These are phyloP conservation scores for Pythium apleroticum DNA, from an alignment of 352 stramenopile genomes.

Conservation along the genomic window DNA sequence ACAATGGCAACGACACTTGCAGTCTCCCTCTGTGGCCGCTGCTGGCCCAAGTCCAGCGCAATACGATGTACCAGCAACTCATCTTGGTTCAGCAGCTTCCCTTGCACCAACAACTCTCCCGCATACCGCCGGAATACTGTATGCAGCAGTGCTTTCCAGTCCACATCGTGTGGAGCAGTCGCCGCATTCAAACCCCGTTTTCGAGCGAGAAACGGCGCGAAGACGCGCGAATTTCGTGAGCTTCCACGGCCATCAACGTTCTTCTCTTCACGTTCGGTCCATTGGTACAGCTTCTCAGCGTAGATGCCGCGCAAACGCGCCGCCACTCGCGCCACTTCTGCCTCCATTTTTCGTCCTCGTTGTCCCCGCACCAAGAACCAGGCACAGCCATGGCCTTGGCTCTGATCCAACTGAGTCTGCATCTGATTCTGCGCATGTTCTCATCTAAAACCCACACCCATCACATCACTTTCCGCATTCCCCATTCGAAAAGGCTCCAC, in stretches of 20 bases:
- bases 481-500: not conserved
- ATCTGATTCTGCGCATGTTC: not conserved
- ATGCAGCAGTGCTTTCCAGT: conserved; percentile 19
- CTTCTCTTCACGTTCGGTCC: not conserved
- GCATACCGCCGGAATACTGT: conserved; percentile 36
- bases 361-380: not conserved
- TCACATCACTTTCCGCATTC: conserved; percentile 1
- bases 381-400: not conserved
- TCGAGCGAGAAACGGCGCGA: conserved; percentile 6
- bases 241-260: not conserved
- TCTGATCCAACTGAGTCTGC: not conserved
- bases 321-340: not conserved
- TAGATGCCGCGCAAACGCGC: not conserved
- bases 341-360: not conserved
- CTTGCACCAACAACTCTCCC: conserved; percentile 29
- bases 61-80: conserved; percentile 40
- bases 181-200: not conserved
- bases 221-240: not conserved
- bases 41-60: not conserved
- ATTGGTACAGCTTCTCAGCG: not conserved
- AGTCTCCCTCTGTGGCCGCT: not conserved
- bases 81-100: conserved; percentile 45
- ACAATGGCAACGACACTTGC: not conserved
- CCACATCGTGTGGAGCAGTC: not conserved
- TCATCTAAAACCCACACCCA: not conserved